phyloP scores from a whole-genome alignment of 768 basidiomycete genomes.

The Cyclocybe aegerita region DNA sequence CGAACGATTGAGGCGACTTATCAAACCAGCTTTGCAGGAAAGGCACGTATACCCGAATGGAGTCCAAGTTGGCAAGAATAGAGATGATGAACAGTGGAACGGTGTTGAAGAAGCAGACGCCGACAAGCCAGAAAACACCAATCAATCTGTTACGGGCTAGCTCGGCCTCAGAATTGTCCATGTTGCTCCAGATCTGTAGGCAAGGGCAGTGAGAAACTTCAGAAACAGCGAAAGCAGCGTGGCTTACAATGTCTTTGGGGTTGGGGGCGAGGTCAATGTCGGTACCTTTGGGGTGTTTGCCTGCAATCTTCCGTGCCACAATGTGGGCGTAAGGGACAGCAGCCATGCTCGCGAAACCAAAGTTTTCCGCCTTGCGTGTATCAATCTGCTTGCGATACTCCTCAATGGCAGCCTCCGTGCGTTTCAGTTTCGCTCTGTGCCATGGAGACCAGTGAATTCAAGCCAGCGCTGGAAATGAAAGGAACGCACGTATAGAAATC shows the following conservation, averaged over 20 bases:
- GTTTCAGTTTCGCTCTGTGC: slow-evolving; percentile 48
- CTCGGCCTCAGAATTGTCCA: slow-evolving; percentile 71
- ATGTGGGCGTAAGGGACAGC: slow-evolving; percentile 86
- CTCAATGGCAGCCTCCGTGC: slow-evolving; percentile 74
- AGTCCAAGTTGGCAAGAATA: slow-evolving; percentile 84
- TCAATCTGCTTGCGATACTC: slow-evolving; percentile 72
- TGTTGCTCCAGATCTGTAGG: slow-evolving; percentile 86
- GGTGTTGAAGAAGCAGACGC: slow-evolving; percentile 94
- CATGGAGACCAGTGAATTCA: slow-evolving; percentile 7
- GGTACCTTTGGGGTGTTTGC: slow-evolving; percentile 74
- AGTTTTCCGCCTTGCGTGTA: slow-evolving; percentile 78
- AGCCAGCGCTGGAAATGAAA: background rate
- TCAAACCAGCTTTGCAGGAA: slow-evolving; percentile 76
- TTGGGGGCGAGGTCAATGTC: slow-evolving; percentile 77
- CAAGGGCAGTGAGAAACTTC: slow-evolving; percentile 1
- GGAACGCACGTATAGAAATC: slow-evolving; percentile 83
- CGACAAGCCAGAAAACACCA: slow-evolving; percentile 76
- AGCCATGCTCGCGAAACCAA: slow-evolving; percentile 91
- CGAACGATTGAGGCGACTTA: slow-evolving; percentile 66
- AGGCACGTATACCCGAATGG: slow-evolving; percentile 67
- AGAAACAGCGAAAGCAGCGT: background rate
- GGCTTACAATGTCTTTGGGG: slow-evolving; percentile 77
- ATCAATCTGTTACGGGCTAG: slow-evolving; percentile 63
- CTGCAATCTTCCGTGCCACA: slow-evolving; percentile 68
- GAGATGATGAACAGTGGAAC: slow-evolving; percentile 90